Evolutionary conservation across 2,329 filamentous ascomycete genomes (phyloP), one percentile per base, ranked within the genome.

Genomic region (Teratosphaeria nubilosa): DNA sequence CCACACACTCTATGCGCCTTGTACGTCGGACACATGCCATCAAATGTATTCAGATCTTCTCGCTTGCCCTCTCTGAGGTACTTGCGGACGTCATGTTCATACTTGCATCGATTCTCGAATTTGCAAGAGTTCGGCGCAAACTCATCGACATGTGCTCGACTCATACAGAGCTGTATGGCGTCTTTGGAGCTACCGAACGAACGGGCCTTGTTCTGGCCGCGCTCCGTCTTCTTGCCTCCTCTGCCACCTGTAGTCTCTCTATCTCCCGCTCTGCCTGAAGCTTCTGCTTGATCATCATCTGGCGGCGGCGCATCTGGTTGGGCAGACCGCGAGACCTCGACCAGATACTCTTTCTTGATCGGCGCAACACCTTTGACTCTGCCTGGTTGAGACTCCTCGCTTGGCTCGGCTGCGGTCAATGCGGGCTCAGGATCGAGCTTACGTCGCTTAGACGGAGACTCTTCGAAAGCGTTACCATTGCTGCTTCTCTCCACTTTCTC

Each of bases 51-150:
- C 45, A 96, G 78, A 68, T 97, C 90, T 60, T 84, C 84, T 51
- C 90, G 84, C 64, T 92, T 91, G 61, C 91, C 88, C 58, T 94
- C 84, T 32, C 82, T 82, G 54, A 99, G 77, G 70, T 99, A 99
- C 70, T 85, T 86, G 62, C 94, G 85, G 52, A 99, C 76, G 68
- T 96, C 84, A 70, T 99, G 94, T 66, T 86, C 84, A 64, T 86
- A 84, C 64, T 85, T 89, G 77, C 94, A 99, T 61, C 83, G 84
- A 32, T 90, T 86, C 27, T 88, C 91, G 66, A 86, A 95, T 54
- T 77, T 81, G 73, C 94, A 97, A 27, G 84, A 76, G 22, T 70
- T 71, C 0, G 91, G 89, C 2, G 90, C 91, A 72, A 96, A 95
- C 70, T 97, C 92, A 41, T 87, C 79, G 61, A 78, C 81, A 67